A percentile compares a stretch with the other conserved stretches of the same genome.
These are phyloP conservation scores for Penicillium decumbens DNA, from an alignment of 2,329 filamentous ascomycete species.

Conservation along the genomic window DNA sequence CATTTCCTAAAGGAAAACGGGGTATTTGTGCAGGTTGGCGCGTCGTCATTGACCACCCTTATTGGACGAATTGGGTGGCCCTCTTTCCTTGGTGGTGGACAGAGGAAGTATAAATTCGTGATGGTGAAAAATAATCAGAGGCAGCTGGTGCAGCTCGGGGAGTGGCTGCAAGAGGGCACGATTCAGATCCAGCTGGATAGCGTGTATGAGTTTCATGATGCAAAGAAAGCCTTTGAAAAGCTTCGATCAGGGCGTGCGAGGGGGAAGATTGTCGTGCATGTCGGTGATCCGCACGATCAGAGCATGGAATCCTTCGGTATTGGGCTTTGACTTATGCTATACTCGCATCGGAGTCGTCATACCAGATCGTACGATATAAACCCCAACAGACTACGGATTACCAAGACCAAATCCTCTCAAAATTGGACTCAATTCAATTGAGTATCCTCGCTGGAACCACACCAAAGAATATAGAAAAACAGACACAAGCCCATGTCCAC, in stretches of 20 bases:
- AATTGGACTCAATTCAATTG: too few relatives aligned
- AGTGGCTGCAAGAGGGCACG: slow-evolving; percentile 46
- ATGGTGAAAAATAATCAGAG: slow-evolving; percentile 38
- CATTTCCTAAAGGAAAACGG: slow-evolving; percentile 49
- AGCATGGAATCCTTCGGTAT: too few relatives aligned
- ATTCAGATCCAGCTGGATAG: slow-evolving; percentile 55
- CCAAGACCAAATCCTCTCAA: too few relatives aligned
- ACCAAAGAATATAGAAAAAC: too few relatives aligned
- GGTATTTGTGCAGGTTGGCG: slow-evolving; percentile 53
- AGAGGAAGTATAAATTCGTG: slow-evolving; percentile 35
- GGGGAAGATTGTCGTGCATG: slow-evolving; percentile 56
- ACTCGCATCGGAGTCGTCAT: too few relatives aligned
- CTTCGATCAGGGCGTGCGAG: slow-evolving; percentile 53
- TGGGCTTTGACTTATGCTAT: too few relatives aligned
- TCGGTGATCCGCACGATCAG: slow-evolving; percentile 4
- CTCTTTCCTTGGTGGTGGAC: slow-evolving; percentile 50
- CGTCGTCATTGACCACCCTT: slow-evolving; percentile 29
- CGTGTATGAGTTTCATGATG: slow-evolving; percentile 54
- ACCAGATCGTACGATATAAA: too few relatives aligned
- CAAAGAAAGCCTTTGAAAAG: slow-evolving; percentile 54
- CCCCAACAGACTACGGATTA: too few relatives aligned
- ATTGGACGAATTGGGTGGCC: slow-evolving; percentile 43
- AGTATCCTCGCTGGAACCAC: too few relatives aligned
- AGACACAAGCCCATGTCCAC: too few relatives aligned
- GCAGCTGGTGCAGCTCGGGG: slow-evolving; percentile 46